A percentile compares a stretch with the other conserved stretches of the same genome.
These are phyloP conservation scores for Phytophthora pseudosyringae DNA, from an alignment of 352 stramenopile genomes.

Conservation along the genomic window DNA sequence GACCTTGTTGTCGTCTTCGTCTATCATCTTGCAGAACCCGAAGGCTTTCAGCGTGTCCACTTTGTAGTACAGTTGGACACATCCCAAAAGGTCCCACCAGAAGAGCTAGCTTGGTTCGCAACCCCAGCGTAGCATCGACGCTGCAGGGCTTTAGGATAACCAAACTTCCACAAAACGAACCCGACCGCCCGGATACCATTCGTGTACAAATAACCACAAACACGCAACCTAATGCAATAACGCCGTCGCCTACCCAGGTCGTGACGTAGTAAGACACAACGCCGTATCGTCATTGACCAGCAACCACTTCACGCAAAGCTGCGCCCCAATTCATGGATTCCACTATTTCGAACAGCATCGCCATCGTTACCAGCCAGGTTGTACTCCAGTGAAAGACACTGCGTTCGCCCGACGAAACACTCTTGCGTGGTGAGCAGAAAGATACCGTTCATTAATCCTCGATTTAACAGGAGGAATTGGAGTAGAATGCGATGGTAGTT, in stretches of 20 bases:
- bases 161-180: constrained; percentile 18
- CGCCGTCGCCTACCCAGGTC: constrained; percentile 20
- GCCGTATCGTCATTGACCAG: constrained; percentile 9
- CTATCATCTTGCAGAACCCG: no score
- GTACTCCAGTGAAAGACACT: constrained; percentile 31
- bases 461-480: constrained; percentile 18
- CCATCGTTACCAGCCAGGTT: constrained; percentile 24
- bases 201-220: no score
- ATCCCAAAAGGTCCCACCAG: no score
- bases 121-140: constrained; percentile 3
- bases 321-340: constrained; percentile 9
- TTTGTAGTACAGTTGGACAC: no score
- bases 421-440: constrained; percentile 30
- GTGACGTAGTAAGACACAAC: constrained; percentile 23
- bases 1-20: no score
- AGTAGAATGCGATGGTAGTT: constrained; percentile 12
- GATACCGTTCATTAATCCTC: constrained; percentile 26
- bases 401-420: constrained; percentile 2
- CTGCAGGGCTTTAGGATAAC: constrained; percentile 4
- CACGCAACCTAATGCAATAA: constrained; percentile 18
- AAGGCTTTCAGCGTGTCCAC: no score
- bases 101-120: no score
- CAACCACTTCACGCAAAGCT: background rate
- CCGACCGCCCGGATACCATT: no score
- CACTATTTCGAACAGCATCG: constrained; percentile 31